These are phyloP conservation scores for Candida nonsorbophila DNA, from an alignment of 805 yeast genomes.

Conservation along the genomic window DNA sequence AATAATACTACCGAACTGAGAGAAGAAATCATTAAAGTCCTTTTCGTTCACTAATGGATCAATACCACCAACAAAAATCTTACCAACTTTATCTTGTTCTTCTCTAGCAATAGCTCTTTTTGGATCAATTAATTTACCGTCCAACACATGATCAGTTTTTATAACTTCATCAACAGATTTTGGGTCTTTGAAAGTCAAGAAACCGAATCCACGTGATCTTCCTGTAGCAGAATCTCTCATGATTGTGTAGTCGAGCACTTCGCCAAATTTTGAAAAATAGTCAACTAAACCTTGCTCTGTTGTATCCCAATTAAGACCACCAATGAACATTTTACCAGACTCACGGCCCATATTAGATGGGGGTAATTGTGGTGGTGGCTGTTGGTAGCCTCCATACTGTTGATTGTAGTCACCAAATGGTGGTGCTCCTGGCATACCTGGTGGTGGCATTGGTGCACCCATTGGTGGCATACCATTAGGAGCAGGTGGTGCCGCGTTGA, in stretches of 20 bases:
- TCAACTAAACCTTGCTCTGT: conserved; percentile 79
- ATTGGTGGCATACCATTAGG: conserved; percentile 2
- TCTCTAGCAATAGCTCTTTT: conserved; percentile 96
- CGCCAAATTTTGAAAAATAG: conserved; percentile 86
- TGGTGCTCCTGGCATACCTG: conserved; percentile 8
- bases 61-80: conserved; percentile 95
- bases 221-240: conserved; percentile 90
- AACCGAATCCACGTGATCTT: conserved; percentile 92
- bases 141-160: conserved; percentile 80
- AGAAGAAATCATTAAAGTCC: conserved; percentile 82
- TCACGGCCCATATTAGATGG: conserved; percentile 43
- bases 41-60: conserved; percentile 89
- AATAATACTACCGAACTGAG: conserved; percentile 83
- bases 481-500: conserved; percentile 5
- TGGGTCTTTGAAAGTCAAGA: conserved; percentile 80
- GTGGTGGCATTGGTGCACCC: conserved; percentile 8
- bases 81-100: conserved; percentile 95
- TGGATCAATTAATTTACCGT: conserved; percentile 95
- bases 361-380: conserved; percentile 10
- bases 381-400: conserved; percentile 4
- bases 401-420: conserved; percentile 6
- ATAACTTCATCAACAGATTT: conserved; percentile 81
- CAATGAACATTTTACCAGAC: conserved; percentile 89
- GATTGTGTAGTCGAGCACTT: conserved; percentile 79
- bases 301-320: conserved; percentile 98